phyloP scores from a whole-genome alignment of 2,329 filamentous ascomycete species.

The Nannizzia gypsea region DNA sequence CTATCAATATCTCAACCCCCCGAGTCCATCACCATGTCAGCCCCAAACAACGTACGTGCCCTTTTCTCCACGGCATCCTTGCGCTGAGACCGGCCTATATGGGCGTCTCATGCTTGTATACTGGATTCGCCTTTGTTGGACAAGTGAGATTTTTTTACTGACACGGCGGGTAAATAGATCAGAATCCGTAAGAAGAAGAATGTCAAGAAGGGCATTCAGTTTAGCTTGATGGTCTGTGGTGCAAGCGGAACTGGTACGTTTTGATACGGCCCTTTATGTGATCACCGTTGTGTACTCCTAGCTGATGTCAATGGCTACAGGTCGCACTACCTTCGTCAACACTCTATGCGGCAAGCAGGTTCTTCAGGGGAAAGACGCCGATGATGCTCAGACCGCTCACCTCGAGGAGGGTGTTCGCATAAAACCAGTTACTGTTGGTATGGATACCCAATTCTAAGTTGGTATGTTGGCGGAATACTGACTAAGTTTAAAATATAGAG shows the following conservation, averaged over 20 bases:
- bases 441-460: constrained; percentile 26
- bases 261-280: constrained; percentile 9
- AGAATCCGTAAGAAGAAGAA: constrained; percentile 99
- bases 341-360: constrained; percentile 95
- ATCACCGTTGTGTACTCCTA: constrained; percentile 12
- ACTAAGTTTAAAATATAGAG: constrained; percentile 44
- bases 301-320: constrained; percentile 35
- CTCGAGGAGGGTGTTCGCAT: constrained; percentile 96
- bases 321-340: constrained; percentile 98
- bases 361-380: constrained; percentile 78
- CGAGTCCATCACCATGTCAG: constrained; percentile 39
- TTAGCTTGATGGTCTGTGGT: constrained; percentile 99
- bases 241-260: constrained; percentile 84
- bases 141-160: neutral
- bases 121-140: neutral
- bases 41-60: constrained; percentile 41
- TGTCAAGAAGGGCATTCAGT: constrained; percentile 99
- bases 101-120: neutral
- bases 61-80: neutral
- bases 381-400: constrained; percentile 79
- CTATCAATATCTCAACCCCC: constrained; percentile 1
- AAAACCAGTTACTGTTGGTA: constrained; percentile 95
- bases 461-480: constrained; percentile 18
- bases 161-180: constrained; percentile 43
- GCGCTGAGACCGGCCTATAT: neutral